phyloP scores from a whole-genome alignment of 192 early-diverging fungal species.

The Jimgerdemannia lactiflua region DNA sequence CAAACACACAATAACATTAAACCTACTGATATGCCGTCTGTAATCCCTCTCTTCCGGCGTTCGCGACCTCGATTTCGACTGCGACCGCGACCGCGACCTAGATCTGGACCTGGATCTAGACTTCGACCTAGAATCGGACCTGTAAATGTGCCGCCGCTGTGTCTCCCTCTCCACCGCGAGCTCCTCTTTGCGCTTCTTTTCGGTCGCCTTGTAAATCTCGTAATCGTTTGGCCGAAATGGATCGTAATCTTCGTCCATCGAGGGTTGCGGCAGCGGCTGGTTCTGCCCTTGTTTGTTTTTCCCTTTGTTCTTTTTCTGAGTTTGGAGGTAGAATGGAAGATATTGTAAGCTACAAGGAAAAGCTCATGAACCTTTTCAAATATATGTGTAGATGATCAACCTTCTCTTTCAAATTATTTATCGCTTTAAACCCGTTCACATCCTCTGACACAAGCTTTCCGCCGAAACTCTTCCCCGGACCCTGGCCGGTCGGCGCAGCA shows the following conservation, averaged over 20 bases:
- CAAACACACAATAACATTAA: constrained; percentile 3
- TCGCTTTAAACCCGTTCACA: constrained; percentile 30
- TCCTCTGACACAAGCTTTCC: constrained; percentile 14
- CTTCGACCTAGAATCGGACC: constrained; percentile 5
- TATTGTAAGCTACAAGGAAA: too few species aligned
- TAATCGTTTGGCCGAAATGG: constrained; percentile 71
- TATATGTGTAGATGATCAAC: constrained; percentile 8
- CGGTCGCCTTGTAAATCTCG: constrained; percentile 58
- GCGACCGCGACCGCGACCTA: constrained; percentile 16
- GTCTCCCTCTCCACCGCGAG: constrained; percentile 21
- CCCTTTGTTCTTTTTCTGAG: constrained; percentile 15
- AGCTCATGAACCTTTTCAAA: too few species aligned
- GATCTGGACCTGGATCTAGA: constrained; percentile 6
- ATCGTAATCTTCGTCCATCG: constrained; percentile 59
- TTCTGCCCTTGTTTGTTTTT: constrained; percentile 25
- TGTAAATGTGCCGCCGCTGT: constrained; percentile 5
- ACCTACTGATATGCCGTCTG: background rate
- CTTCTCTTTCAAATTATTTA: constrained; percentile 35
- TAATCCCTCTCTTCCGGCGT: too few species aligned
- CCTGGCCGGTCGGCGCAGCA: background rate
- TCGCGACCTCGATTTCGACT: constrained; percentile 6
- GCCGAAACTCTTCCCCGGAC: background rate
- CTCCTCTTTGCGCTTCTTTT: constrained; percentile 40
- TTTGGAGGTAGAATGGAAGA: constrained; percentile 17
- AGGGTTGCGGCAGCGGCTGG: constrained; percentile 26